Percentiles rank a stretch among this genome's conserved stretches.
phyloP scores from a whole-genome alignment of 2,329 filamentous ascomycete species.

The Colletotrichum eleusines region DNA sequence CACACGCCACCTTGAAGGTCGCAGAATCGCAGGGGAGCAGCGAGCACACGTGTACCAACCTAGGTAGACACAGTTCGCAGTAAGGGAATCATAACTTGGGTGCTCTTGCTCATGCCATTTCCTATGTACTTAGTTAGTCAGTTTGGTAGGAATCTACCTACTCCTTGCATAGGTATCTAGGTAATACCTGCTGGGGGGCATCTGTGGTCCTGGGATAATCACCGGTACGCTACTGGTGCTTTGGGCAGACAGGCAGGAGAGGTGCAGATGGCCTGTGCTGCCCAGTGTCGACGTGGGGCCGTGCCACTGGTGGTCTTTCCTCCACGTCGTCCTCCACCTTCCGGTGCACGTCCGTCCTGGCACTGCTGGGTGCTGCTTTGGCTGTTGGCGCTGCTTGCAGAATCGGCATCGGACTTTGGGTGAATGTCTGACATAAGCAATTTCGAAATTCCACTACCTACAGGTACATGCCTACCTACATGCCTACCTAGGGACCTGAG shows the following conservation, averaged over 20 bases:
- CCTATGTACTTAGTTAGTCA: too few relatives aligned
- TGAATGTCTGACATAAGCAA: constrained; percentile 13
- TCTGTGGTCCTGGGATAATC: background rate
- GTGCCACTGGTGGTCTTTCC: constrained; percentile 22
- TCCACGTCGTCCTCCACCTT: background rate
- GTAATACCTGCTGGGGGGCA: background rate
- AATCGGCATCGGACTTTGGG: background rate
- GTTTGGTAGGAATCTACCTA: too few relatives aligned
- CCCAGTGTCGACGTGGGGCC: constrained; percentile 12
- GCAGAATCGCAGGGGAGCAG: background rate
- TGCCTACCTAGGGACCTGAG: background rate
- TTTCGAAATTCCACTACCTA: background rate
- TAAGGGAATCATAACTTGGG: background rate
- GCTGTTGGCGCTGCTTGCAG: constrained; percentile 16
- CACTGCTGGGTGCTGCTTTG: background rate
- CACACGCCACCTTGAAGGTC: background rate
- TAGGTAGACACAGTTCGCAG: background rate
- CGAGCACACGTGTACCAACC: too few relatives aligned
- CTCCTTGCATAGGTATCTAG: too few relatives aligned
- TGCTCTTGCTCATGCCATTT: background rate
- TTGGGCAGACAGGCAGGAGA: constrained; percentile 20
- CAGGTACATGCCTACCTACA: background rate
- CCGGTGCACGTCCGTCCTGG: too few relatives aligned
- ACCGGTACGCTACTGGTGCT: constrained; percentile 4
- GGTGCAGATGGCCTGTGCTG: constrained; percentile 17